Conservation (phyloP, 2,329 filamentous ascomycete species). For the Botrytis paeoniae region DNA sequence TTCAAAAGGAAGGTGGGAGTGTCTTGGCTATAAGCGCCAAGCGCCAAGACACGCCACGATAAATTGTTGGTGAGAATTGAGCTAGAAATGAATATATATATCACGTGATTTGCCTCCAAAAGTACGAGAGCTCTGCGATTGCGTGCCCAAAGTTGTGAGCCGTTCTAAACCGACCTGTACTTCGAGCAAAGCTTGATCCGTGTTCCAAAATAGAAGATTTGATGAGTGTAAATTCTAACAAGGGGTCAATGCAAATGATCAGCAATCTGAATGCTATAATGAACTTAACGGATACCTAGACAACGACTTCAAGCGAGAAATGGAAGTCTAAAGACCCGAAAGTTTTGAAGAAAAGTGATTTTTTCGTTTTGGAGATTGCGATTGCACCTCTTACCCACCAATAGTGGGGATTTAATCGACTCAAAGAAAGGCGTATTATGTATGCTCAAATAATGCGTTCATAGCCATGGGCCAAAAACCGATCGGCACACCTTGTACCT, state of each 20-base stretch:
- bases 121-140: not conserved
- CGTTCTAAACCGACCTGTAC: not conserved
- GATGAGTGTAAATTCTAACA: no score
- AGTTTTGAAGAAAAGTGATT: not conserved
- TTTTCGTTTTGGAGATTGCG: not conserved
- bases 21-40: constrained; percentile 11
- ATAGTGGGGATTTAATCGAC: not conserved
- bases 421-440: not conserved
- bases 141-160: not conserved
- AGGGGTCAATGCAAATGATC: not conserved
- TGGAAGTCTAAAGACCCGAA: not conserved
- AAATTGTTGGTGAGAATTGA: not conserved
- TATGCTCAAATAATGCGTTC: constrained; percentile 7
- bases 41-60: constrained; percentile 10
- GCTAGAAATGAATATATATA: not conserved
- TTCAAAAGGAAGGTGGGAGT: constrained; percentile 9
- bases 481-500: constrained; percentile 13
- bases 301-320: not conserved
- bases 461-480: not conserved
- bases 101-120: not conserved
- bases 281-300: not conserved
- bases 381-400: not conserved
- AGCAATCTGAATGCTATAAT: not conserved
- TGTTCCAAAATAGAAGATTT: not conserved
- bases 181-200: not conserved